Evolutionary conservation across 2,329 filamentous ascomycete genomes (phyloP).

Genomic region (Colletotrichum tofieldiae): DNA sequence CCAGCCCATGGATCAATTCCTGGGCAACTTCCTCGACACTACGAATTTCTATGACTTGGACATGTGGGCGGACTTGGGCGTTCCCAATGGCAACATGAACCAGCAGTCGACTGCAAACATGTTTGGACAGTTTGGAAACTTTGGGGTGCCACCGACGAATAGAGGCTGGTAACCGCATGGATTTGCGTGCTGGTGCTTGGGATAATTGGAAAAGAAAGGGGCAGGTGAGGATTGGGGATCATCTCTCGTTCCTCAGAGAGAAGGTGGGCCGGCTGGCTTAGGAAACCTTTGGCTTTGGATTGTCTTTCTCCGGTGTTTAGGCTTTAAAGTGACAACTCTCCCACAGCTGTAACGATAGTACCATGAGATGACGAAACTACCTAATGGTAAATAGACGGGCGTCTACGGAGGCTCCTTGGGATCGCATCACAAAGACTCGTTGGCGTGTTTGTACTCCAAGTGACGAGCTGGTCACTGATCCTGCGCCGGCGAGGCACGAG

Average conservation of each 20-base stretch:
- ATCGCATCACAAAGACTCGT: neutral
- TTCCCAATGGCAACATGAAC: slow-evolving; percentile 32
- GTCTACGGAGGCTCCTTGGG: neutral
- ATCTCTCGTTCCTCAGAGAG: slow-evolving; percentile 12
- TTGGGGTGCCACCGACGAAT: slow-evolving; percentile 38
- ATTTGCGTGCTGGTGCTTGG: slow-evolving; percentile 1
- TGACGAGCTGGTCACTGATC: neutral
- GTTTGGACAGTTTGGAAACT: slow-evolving; percentile 43
- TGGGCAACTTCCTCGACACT: slow-evolving; percentile 62
- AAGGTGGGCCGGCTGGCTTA: neutral
- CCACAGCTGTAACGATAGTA: slow-evolving; percentile 39
- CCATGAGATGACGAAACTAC: slow-evolving; percentile 40
- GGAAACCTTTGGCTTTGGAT: slow-evolving; percentile 15
- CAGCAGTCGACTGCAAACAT: slow-evolving; percentile 38
- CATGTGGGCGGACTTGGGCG: slow-evolving; percentile 54
- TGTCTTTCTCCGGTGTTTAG: slow-evolving; percentile 15
- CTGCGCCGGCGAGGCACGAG: neutral
- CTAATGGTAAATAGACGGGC: slow-evolving; percentile 36
- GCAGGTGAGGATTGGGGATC: neutral
- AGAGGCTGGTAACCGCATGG: slow-evolving; percentile 37
- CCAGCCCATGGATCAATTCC: slow-evolving; percentile 58
- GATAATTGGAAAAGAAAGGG: neutral
- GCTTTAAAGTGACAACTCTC: slow-evolving; percentile 36
- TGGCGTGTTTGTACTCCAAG: neutral
- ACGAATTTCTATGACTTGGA: slow-evolving; percentile 61